Base-by-base conservation (phyloP, 108 stramenopile genomes). In the Halocafeteria seosinensis region DNA sequence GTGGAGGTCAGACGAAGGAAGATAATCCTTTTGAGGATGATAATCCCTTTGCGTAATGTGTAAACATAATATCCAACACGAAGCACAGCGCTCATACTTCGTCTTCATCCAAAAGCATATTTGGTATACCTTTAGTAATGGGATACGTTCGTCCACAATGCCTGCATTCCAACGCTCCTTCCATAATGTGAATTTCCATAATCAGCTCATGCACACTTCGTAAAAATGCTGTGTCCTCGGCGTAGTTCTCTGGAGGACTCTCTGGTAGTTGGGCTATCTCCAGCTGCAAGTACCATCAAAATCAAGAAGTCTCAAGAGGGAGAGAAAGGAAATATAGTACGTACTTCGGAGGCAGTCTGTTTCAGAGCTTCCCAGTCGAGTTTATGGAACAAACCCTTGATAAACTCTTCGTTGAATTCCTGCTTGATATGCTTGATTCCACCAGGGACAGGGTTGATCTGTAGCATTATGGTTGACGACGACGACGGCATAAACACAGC, bases 31-130 rank as follows among this genome's bases (percentile, higher is more conserved):
- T n/a, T n/a, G n/a, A n/a, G n/a, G n/a, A n/a, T n/a, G n/a, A n/a
- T n/a, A n/a, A n/a, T n/a, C n/a, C n/a, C n/a, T n/a, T n/a, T n/a
- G n/a, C n/a, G n/a, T n/a, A n/a, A n/a, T n/a, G n/a, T n/a, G n/a
- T n/a, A n/a, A n/a, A n/a, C n/a, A n/a, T n/a, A n/a, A n/a, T n/a
- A n/a, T n/a, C n/a, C n/a, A n/a, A n/a, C n/a, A n/a, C n/a, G n/a
- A n/a, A n/a, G n/a, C n/a, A n/a, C n/a, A n/a, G n/a, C n/a, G n/a
- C n/a, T 66, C 78, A 89, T 30, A 92, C 78, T 75, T 94, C 95
- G 78, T 97, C 95, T 65, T 92, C 95, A 62, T 93, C 90, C 34
- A 97, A 73, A 50, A 95, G 84, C 93, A 95, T 92, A 66, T 95
- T 95, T 3, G 93, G 93, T 55, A 95, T 91, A 34, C 87, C 76